Evolutionary conservation across 208 protist species (phyloP), one percentile per base, ranked within the genome.

Genomic region (Leishmania martiniquensis): DNA sequence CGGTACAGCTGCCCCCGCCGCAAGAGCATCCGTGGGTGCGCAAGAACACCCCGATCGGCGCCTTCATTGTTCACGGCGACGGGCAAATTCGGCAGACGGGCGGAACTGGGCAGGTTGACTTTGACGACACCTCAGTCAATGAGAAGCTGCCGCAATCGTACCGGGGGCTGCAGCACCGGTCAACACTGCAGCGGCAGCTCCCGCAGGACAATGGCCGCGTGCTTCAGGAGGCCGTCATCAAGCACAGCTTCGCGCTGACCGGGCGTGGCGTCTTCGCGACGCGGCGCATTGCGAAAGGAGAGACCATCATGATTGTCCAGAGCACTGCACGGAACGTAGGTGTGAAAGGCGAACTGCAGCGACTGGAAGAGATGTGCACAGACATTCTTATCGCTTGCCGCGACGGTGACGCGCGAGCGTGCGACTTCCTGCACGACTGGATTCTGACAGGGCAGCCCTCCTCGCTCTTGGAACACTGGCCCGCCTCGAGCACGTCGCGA

Each of bases 191-290:
- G 52, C 85, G 79, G 25, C 54, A 47, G 25, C 85, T 97, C n/a
- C 91, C 94, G 51, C 83, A 92, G 71, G 77, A 79, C 59, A 95
- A 97, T 65, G 94, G 91, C 2, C 88, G 85, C 32, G 89, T 91
- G n/a, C 49, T 89, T 59, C 89, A 92, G 79, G 90, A 93, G 49
- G 83, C 83, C 1, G 86, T 95, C 25, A 78, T 96, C n/a, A 87
- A 89, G 72, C 87, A 94, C 81, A 93, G 89, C 76, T 95, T 97
- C 75, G 78, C 76, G 39, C 81, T 90, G 29, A 96, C 94, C 54
- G 94, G 94, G 2, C 89, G 94, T 17, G 94, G 94, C 44, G 82
- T 97, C 37, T 97, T 97, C 72, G 89, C 94, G 32, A 95, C 90
- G 47, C 80, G 85, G 10, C 81, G 89, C 59, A 87, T 97, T 32